Evolutionary conservation across 768 basidiomycete species (phyloP).

Genomic region (Naganishia antarctica): DNA sequence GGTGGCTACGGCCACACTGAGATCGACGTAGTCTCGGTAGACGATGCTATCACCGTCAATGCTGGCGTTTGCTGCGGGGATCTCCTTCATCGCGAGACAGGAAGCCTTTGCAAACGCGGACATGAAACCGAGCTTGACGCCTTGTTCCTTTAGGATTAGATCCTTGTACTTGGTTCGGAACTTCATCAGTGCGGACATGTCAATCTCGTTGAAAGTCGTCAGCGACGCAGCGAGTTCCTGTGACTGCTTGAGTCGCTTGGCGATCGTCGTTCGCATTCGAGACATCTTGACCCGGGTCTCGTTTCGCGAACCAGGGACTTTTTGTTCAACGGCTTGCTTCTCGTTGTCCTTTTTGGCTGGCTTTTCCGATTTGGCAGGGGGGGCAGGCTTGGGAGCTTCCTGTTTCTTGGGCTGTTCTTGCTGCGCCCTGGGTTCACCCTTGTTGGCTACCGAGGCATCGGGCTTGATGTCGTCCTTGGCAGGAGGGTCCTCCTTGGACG

Average conservation of each 20-base stretch:
- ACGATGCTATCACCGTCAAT: slow-evolving; percentile 88
- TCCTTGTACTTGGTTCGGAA: slow-evolving; percentile 95
- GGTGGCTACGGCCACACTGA: slow-evolving; percentile 93
- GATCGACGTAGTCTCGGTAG: slow-evolving; percentile 65
- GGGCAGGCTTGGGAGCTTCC: slow-evolving; percentile 48
- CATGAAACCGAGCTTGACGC: slow-evolving; percentile 98
- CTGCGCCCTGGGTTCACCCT: slow-evolving; percentile 35
- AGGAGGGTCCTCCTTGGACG: slow-evolving; percentile 33
- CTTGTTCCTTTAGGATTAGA: slow-evolving; percentile 77
- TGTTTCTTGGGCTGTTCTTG: slow-evolving; percentile 50
- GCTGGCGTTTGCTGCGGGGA: slow-evolving; percentile 86
- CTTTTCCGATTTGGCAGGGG: slow-evolving; percentile 39
- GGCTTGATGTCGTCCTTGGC: slow-evolving; percentile 36
- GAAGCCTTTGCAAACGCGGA: slow-evolving; percentile 88
- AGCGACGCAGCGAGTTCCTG: slow-evolving; percentile 94
- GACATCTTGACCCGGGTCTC: slow-evolving; percentile 99
- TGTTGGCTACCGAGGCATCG: slow-evolving; percentile 20
- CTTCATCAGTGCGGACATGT: slow-evolving; percentile 92
- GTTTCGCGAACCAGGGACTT: slow-evolving; percentile 59
- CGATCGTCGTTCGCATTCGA: slow-evolving; percentile 94
- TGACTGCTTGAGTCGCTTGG: slow-evolving; percentile 94
- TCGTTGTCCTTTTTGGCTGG: slow-evolving; percentile 38
- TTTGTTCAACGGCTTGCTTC: slow-evolving; percentile 43
- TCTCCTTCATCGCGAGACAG: slow-evolving; percentile 76
- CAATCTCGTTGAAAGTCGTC: slow-evolving; percentile 99